Evolutionary conservation across 257 asterid species (phyloP).

Genomic region (Nicotiana noctiflora): DNA sequence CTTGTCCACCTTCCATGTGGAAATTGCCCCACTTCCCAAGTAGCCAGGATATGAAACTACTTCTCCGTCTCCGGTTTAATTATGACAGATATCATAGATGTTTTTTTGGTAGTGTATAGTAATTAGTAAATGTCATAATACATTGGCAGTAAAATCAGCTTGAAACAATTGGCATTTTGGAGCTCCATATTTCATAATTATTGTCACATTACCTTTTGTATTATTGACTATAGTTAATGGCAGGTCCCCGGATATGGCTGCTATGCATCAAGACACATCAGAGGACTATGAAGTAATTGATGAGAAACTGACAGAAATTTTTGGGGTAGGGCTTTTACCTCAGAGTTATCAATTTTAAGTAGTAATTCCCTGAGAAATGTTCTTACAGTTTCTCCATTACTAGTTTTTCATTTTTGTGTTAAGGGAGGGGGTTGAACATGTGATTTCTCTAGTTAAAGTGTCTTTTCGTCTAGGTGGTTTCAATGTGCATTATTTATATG

Average conservation of each 20-base stretch:
- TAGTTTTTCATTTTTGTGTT: neutral
- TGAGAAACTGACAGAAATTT: conserved; percentile 50
- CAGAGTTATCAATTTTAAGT: neutral
- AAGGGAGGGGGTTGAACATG: neutral
- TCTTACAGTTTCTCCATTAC: neutral
- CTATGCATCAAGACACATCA: conserved; percentile 86
- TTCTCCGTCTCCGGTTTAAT: neutral
- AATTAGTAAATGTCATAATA: neutral
- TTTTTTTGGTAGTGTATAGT: neutral
- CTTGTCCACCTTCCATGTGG: neutral
- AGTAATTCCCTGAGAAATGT: neutral
- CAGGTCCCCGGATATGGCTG: conserved; percentile 84
- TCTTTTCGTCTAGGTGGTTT: neutral
- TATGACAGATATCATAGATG: neutral
- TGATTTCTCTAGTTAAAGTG: neutral
- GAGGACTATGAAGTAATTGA: conserved; percentile 59
- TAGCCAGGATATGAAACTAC: neutral
- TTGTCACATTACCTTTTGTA: neutral
- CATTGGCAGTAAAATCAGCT: neutral
- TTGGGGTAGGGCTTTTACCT: conserved; percentile 29
- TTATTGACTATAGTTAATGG: neutral
- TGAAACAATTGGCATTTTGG: neutral
- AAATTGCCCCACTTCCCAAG: neutral
- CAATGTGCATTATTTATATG: neutral
- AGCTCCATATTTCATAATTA: neutral